These are phyloP conservation scores for Erythrophleum fordii DNA, from an alignment of 306 rosid species.

Conservation along the genomic window DNA sequence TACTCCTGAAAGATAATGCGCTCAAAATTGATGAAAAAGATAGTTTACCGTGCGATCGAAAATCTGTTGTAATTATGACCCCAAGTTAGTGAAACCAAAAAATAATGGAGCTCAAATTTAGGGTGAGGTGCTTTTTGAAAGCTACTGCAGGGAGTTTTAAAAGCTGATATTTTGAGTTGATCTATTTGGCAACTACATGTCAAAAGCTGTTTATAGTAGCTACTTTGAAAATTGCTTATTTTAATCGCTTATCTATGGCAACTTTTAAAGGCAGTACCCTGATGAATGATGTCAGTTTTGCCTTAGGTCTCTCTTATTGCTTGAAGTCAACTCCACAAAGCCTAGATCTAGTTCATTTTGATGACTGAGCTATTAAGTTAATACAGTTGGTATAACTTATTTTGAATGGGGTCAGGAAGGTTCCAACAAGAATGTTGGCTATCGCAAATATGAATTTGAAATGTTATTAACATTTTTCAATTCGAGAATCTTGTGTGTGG, in stretches of 20 bases:
- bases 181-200: neutral
- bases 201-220: slow-evolving; percentile 3
- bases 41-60: neutral
- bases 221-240: neutral
- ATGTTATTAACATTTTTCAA: neutral
- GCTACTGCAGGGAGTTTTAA: neutral
- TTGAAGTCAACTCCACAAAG: neutral
- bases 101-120: neutral
- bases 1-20: neutral
- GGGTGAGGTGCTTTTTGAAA: neutral
- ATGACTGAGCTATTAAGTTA: neutral
- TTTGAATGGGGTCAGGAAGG: neutral
- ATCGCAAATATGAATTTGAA: slow-evolving; percentile 6
- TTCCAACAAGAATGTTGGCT: neutral
- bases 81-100: neutral
- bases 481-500: no score
- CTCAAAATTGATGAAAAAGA: neutral
- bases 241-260: neutral
- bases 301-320: neutral
- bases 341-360: neutral
- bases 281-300: neutral
- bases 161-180: neutral
- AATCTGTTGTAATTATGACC: neutral
- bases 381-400: neutral
- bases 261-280: neutral